Evolutionary conservation across 2,329 filamentous ascomycete genomes (phyloP), one percentile per base, ranked within the genome.

Genomic region (Cladosporium sp.): DNA sequence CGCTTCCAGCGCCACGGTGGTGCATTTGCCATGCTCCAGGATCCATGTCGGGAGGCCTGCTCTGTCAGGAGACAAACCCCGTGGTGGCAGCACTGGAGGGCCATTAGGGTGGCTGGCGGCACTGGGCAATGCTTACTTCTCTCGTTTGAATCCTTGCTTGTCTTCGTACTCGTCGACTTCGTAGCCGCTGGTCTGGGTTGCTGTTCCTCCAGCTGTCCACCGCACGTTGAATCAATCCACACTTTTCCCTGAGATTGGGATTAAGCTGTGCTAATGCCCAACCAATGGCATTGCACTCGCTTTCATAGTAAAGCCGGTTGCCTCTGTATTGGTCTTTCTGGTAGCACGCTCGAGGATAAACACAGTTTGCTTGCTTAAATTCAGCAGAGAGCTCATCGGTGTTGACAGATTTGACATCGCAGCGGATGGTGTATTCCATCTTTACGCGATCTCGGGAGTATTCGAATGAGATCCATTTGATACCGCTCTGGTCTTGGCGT

Each of bases 191-290:
- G 63, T 99, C 93, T 73, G 95, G 89, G 73, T 97, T 97, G 79
- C 92, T 97, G 75, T 97, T 99, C 56, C 93, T 82, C 93, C 93
- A 97, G 74, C 91, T 96, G 71, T 99, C 93, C 40, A 99, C 93
- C 2, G 93, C 93, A 58, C 93, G 82, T 74, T 99, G 93, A 60
- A 99, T 99, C 53, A 99, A 78, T 7, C 93, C 93, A 60, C 93
- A 83, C 78, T 97, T 97, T 60, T 92, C 92, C 56, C 91, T 84
- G 53, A 97, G 79, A 52, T 88, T 87, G 5, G 90, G 85, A 69
- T 99, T 99, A 47, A 97, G 75, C 65, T 97, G 87, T 2, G 93
- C 93, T 59, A 99, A 73, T 11, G 92, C 92, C 93, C 93, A 99
- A 13, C 93, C 93, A 13, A 99, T 92, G 0, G 90, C 89, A 73